These are phyloP conservation scores for Botryotinia convoluta DNA, from an alignment of 2,329 filamentous ascomycete genomes.

Conservation along the genomic window DNA sequence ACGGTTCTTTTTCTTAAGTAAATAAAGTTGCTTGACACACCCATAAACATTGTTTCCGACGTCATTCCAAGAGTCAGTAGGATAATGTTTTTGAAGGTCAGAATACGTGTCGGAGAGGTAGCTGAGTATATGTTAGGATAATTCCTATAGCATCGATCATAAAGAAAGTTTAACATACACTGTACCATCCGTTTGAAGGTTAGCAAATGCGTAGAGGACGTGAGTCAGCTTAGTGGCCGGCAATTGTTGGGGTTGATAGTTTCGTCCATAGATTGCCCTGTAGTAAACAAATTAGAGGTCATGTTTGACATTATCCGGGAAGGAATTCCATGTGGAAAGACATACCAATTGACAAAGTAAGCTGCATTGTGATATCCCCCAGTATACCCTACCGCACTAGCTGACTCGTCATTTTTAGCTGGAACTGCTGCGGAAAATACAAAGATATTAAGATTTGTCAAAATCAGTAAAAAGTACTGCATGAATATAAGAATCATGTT, in stretches of 20 bases:
- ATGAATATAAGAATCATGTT: neutral
- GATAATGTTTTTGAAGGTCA: slow-evolving; percentile 73
- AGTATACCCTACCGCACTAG: neutral
- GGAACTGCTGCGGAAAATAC: neutral
- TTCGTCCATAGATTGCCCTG: slow-evolving; percentile 70
- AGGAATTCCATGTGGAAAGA: neutral
- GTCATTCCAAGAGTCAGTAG: slow-evolving; percentile 68
- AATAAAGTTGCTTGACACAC: slow-evolving; percentile 73
- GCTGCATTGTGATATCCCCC: slow-evolving; percentile 25
- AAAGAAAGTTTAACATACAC: slow-evolving; percentile 49
- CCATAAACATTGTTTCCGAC: slow-evolving; percentile 74
- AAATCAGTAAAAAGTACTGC: neutral
- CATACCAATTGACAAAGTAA: slow-evolving; percentile 41
- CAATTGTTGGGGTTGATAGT: slow-evolving; percentile 69
- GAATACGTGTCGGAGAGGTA: slow-evolving; percentile 67
- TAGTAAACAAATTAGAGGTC: slow-evolving; percentile 2
- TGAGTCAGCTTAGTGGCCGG: slow-evolving; percentile 70
- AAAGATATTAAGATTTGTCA: neutral
- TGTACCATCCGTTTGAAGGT: slow-evolving; percentile 67
- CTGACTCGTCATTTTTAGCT: neutral
- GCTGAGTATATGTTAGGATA: slow-evolving; percentile 37
- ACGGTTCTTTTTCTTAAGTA: slow-evolving; percentile 74
- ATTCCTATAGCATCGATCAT: slow-evolving; percentile 50
- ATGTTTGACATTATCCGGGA: neutral
- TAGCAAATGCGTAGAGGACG: slow-evolving; percentile 78